These are phyloP conservation scores for Penicillium manginii DNA, from an alignment of 495 filamentous ascomycete genomes.

Conservation along the genomic window DNA sequence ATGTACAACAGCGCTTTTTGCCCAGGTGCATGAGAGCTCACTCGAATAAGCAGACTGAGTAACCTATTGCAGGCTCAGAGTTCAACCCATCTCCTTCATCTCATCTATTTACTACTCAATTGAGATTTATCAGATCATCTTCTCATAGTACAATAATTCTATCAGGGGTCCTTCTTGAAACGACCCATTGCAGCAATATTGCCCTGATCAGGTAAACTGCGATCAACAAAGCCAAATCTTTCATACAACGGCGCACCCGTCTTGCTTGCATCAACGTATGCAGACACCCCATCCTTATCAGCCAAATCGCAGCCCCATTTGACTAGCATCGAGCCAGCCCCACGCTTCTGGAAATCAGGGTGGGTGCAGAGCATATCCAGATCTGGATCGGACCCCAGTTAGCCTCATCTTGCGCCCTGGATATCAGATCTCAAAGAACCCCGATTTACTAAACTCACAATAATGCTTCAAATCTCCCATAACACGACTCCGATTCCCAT, in stretches of 20 bases:
- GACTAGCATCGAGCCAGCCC: conserved; percentile 54
- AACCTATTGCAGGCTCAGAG: too few species aligned
- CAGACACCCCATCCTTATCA: conserved; percentile 32
- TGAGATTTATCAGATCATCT: too few species aligned
- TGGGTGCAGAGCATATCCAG: conserved; percentile 56
- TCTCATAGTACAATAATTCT: too few species aligned
- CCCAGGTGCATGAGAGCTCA: too few species aligned
- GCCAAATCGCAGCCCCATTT: conserved; percentile 53
- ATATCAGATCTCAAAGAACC: too few species aligned
- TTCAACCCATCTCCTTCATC: too few species aligned
- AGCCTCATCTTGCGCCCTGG: background rate
- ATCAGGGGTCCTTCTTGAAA: background rate
- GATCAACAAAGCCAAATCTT: conserved; percentile 38
- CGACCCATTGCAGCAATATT: conserved; percentile 24
- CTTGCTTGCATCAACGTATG: conserved; percentile 39
- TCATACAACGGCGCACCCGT: conserved; percentile 32
- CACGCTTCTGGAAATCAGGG: conserved; percentile 49
- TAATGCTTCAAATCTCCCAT: conserved; percentile 33
- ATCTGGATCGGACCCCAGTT: conserved; percentile 18
- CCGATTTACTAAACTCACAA: too few species aligned
- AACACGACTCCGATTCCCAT: conserved; percentile 22
- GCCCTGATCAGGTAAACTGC: conserved; percentile 16
- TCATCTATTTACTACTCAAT: too few species aligned
- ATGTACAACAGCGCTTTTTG: too few species aligned
- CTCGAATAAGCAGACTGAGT: too few species aligned